Conservation (phyloP, 805 yeast genomes). For the Cyberlindnera xylosilytica region DNA sequence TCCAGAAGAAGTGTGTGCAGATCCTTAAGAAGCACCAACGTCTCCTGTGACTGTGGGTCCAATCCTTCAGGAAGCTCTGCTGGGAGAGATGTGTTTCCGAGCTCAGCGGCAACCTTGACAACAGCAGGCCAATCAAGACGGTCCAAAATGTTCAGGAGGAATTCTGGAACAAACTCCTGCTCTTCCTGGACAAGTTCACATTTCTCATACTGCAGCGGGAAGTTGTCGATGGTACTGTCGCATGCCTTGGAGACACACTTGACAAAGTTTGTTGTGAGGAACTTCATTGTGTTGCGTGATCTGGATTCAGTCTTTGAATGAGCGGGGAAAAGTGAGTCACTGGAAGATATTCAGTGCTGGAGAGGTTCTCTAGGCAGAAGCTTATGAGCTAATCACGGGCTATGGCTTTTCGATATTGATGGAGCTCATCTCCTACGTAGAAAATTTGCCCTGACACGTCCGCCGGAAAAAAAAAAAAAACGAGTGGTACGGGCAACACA, state of each 20-base stretch:
- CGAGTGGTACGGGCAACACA: neutral
- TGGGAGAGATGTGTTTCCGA: slow-evolving; percentile 56
- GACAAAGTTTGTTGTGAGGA: slow-evolving; percentile 93
- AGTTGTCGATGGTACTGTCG: slow-evolving; percentile 67
- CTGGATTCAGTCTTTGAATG: no score
- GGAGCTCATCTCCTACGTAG: neutral
- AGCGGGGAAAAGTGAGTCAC: neutral
- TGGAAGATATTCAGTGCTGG: no score
- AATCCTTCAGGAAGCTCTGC: slow-evolving; percentile 51
- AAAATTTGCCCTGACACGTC: slow-evolving; percentile 1
- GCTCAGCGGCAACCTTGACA: slow-evolving; percentile 69
- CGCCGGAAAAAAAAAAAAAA: neutral
- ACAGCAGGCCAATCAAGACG: slow-evolving; percentile 90
- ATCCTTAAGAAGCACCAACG: slow-evolving; percentile 59
- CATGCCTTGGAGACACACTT: slow-evolving; percentile 88
- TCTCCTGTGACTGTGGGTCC: slow-evolving; percentile 31
- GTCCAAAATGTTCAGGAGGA: slow-evolving; percentile 69
- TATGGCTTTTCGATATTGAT: no score
- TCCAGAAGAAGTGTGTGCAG: slow-evolving; percentile 78
- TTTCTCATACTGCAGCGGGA: slow-evolving; percentile 71
- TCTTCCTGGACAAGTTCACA: slow-evolving; percentile 71
- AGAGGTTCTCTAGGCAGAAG: no score
- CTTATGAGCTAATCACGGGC: no score
- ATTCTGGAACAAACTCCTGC: slow-evolving; percentile 77
- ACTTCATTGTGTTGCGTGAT: slow-evolving; percentile 67